Conservation (phyloP, 164 flowering plant species). For the Magnolia changhungtana region DNA sequence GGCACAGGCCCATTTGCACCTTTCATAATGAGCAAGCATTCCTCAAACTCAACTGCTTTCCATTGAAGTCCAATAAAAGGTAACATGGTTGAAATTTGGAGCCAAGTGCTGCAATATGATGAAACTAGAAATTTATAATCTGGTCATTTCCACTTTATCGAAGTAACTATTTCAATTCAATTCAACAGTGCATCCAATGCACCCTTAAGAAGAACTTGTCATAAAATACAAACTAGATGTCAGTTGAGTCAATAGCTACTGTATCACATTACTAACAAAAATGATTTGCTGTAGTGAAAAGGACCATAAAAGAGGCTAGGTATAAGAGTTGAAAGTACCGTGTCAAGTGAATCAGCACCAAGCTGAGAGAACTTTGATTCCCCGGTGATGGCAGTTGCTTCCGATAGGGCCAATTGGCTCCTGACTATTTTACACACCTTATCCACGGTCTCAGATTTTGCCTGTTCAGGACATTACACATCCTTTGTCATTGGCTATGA, state of each 20-base stretch:
- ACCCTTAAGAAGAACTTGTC: not conserved
- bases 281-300: not conserved
- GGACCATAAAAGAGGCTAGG: not conserved
- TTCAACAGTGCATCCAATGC: not conserved
- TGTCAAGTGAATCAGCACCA: slow-evolving; percentile 61
- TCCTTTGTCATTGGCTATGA: not conserved
- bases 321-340: slow-evolving; percentile 23
- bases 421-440: slow-evolving; percentile 47
- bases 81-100: no score
- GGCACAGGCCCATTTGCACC: no score
- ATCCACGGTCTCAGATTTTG: slow-evolving; percentile 42
- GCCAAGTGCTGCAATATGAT: no score
- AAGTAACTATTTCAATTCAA: not conserved
- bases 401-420: slow-evolving; percentile 42
- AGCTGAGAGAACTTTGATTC: slow-evolving; percentile 41
- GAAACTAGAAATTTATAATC: no score
- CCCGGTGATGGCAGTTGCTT: slow-evolving; percentile 27
- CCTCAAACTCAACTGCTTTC: no score
- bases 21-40: no score
- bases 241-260: not conserved
- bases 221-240: not conserved
- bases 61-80: no score
- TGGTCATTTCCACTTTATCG: not conserved
- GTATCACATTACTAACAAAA: not conserved
- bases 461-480: slow-evolving; percentile 25